Percentiles rank a stretch among this genome's conserved stretches.
phyloP scores from a whole-genome alignment of 2,329 filamentous ascomycete genomes.

The Metarhizium brunneum region DNA sequence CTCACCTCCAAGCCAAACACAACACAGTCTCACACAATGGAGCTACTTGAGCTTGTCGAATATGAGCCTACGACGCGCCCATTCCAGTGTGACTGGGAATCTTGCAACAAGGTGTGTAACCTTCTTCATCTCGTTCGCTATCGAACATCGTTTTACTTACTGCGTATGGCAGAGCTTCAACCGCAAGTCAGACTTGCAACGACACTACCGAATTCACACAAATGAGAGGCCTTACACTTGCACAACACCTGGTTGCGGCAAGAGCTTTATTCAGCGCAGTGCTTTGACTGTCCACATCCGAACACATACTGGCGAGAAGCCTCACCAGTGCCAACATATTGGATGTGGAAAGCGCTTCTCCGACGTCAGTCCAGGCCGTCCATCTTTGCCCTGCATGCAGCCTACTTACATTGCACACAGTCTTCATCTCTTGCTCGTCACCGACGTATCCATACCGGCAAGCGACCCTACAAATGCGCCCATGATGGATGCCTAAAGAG shows the following conservation, averaged over 20 bases:
- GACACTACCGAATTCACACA: conserved; percentile 63
- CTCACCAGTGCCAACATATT: conserved; percentile 56
- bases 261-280: conserved; percentile 64
- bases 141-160: neutral
- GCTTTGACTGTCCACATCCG: conserved; percentile 62
- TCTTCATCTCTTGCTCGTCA: conserved; percentile 58
- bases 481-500: conserved; percentile 55
- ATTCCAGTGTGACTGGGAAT: conserved; percentile 55
- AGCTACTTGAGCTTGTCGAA: conserved; percentile 56
- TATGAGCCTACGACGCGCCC: conserved; percentile 53
- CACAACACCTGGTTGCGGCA: conserved; percentile 50
- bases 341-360: conserved; percentile 62
- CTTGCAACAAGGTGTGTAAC: conserved; percentile 48
- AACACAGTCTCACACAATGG: conserved; percentile 34
- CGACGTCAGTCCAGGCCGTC: conserved; percentile 40
- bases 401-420: conserved; percentile 25
- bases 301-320: conserved; percentile 64
- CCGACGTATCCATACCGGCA: conserved; percentile 56
- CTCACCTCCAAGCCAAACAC: neutral
- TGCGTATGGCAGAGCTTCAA: conserved; percentile 51
- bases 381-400: neutral
- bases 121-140: neutral
- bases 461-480: conserved; percentile 55
- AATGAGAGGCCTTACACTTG: conserved; percentile 61
- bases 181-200: conserved; percentile 60